These are phyloP conservation scores for Dactylellina sp. DNA, from an alignment of 2,329 filamentous ascomycete genomes.

Conservation along the genomic window DNA sequence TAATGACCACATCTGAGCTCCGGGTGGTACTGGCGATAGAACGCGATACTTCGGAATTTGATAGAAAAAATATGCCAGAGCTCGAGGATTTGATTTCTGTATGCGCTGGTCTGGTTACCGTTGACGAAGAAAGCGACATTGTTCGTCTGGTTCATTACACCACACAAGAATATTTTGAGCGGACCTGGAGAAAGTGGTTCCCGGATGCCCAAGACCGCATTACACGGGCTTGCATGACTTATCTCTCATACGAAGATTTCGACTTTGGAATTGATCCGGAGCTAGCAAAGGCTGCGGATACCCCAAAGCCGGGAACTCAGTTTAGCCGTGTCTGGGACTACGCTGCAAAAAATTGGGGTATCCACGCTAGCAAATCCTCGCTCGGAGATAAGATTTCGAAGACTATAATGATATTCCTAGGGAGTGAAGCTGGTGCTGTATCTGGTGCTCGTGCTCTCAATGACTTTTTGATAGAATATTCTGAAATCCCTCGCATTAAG, in stretches of 20 bases:
- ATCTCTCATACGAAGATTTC: slow-evolving; percentile 20
- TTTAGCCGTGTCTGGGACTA: not conserved
- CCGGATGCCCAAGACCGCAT: slow-evolving; percentile 14
- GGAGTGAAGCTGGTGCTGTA: not conserved
- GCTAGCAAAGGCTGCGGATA: not conserved
- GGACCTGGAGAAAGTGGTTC: slow-evolving; percentile 1
- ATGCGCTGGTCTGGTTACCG: slow-evolving; percentile 61
- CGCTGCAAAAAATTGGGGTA: slow-evolving; percentile 20
- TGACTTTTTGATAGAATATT: no score
- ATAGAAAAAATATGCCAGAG: slow-evolving; percentile 13
- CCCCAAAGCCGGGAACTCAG: not conserved
- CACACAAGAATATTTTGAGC: slow-evolving; percentile 61
- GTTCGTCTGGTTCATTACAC: slow-evolving; percentile 61
- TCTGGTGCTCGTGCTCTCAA: not conserved
- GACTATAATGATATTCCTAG: not conserved
- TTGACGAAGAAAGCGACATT: slow-evolving; percentile 60
- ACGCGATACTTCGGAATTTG: not conserved
- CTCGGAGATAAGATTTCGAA: not conserved
- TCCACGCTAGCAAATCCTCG: not conserved
- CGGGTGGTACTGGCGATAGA: slow-evolving; percentile 20
- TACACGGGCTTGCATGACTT: slow-evolving; percentile 10
- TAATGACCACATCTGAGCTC: slow-evolving; percentile 2
- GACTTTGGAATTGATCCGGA: not conserved
- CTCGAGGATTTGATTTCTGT: slow-evolving; percentile 29
- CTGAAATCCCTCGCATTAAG: no score